phyloP scores from a whole-genome alignment of 441 rosid species.

The Hura crepitans region DNA sequence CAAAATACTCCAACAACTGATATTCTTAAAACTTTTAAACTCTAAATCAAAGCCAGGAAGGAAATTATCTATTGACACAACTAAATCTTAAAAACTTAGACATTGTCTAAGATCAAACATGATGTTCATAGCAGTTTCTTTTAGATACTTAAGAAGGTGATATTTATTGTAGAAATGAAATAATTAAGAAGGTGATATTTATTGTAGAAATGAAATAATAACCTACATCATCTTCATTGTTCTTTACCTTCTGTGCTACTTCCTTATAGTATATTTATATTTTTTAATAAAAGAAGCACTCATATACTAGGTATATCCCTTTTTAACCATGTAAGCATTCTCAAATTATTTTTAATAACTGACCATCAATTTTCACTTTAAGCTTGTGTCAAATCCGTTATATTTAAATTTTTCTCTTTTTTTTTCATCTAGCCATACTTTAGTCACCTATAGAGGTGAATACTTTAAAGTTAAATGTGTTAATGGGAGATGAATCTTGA shows the following conservation, averaged over 20 bases:
- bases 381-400: neutral
- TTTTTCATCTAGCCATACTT: neutral
- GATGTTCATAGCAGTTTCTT: neutral
- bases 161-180: neutral
- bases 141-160: neutral
- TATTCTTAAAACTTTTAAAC: neutral
- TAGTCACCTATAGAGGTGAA: neutral
- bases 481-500: neutral
- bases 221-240: neutral
- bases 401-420: neutral
- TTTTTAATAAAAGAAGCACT: neutral
- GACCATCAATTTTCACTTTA: neutral
- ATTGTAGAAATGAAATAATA: neutral
- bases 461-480: neutral
- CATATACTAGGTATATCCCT: neutral
- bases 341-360: neutral
- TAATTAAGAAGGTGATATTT: neutral
- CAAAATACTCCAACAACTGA: constrained; percentile 6
- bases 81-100: constrained; percentile 11
- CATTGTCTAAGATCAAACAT: neutral
- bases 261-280: neutral
- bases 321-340: neutral
- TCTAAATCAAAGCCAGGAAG: neutral
- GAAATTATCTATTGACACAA: neutral
- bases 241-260: neutral